These are phyloP conservation scores for Pythium rhizo-oryzae DNA, from an alignment of 352 stramenopile species.

Conservation along the genomic window DNA sequence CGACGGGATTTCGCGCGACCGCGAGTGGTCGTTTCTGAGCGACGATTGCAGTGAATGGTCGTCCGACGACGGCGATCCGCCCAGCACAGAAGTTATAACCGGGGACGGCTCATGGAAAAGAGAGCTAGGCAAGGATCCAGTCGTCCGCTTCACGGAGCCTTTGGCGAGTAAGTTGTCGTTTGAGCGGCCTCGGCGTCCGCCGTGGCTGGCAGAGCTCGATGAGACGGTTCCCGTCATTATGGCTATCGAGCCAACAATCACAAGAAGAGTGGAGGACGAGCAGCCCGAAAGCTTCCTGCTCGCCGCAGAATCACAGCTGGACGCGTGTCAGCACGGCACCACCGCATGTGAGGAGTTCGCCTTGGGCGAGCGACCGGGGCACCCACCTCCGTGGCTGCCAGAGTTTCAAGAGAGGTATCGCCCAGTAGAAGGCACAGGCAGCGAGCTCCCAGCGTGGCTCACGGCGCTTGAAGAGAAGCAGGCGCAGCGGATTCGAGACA, in stretches of 20 bases:
- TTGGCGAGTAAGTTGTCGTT: too few species aligned
- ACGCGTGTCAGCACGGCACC: background rate
- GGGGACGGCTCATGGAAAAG: too few species aligned
- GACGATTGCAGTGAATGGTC: too few species aligned
- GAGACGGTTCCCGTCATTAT: background rate
- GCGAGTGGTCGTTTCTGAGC: too few species aligned
- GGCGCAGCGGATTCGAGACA: too few species aligned
- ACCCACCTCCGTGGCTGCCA: background rate
- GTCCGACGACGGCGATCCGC: too few species aligned
- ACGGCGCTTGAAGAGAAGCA: background rate
- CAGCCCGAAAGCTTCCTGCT: background rate
- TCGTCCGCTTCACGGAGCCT: background rate
- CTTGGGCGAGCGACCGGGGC: background rate
- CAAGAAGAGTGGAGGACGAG: background rate
- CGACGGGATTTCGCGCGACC: too few species aligned
- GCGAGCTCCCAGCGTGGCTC: background rate
- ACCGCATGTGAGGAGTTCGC: background rate
- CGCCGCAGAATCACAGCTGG: background rate
- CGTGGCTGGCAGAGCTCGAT: background rate
- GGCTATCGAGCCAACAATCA: background rate
- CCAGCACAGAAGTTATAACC: too few species aligned
- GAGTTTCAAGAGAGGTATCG: background rate
- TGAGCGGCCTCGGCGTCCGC: too few species aligned
- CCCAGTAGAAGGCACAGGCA: background rate
- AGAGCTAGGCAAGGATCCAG: too few species aligned